Percentiles rank a stretch among this genome's conserved stretches.
phyloP scores from a whole-genome alignment of 805 yeast species.

The Cyberlindnera amylophila region DNA sequence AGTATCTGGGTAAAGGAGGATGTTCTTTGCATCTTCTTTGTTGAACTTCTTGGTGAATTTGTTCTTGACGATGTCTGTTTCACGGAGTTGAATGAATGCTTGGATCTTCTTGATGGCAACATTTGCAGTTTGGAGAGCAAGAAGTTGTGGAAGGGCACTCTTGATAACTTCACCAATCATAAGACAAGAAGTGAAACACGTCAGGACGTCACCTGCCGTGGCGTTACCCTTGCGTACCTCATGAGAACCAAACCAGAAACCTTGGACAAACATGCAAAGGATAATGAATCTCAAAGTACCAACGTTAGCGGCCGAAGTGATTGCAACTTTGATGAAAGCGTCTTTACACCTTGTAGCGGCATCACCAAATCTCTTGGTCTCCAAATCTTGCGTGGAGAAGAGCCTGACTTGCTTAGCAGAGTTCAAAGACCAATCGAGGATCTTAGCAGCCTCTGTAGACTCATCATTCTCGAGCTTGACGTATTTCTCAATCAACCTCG shows the following conservation, averaged over 20 bases:
- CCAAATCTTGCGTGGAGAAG: conserved; percentile 53
- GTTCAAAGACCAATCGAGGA: conserved; percentile 66
- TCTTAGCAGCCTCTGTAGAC: conserved; percentile 53
- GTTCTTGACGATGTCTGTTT: conserved; percentile 8
- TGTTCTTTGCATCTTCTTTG: conserved; percentile 14
- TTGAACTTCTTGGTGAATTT: conserved; percentile 11
- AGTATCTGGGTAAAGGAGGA: conserved; percentile 22
- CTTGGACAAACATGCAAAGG: conserved; percentile 80
- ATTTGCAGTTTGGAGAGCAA: conserved; percentile 64
- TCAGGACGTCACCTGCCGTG: conserved; percentile 61
- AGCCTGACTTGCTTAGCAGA: conserved; percentile 59
- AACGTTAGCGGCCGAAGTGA: conserved; percentile 50
- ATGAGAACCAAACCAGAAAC: conserved; percentile 84
- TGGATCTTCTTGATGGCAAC: conserved; percentile 58
- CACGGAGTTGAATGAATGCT: conserved; percentile 32
- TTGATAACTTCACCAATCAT: conserved; percentile 62
- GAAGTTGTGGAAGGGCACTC: conserved; percentile 51
- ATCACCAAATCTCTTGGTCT: conserved; percentile 40
- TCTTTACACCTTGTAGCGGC: conserved; percentile 30
- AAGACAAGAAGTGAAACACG: conserved; percentile 81
- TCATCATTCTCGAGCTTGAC: conserved; percentile 54
- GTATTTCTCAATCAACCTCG: conserved; percentile 45
- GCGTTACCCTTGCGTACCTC: conserved; percentile 52
- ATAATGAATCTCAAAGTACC: conserved; percentile 55
- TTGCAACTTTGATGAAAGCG: conserved; percentile 41